These are phyloP conservation scores for Erodium maritimum DNA, from an alignment of 345 rosid species.

Conservation along the genomic window DNA sequence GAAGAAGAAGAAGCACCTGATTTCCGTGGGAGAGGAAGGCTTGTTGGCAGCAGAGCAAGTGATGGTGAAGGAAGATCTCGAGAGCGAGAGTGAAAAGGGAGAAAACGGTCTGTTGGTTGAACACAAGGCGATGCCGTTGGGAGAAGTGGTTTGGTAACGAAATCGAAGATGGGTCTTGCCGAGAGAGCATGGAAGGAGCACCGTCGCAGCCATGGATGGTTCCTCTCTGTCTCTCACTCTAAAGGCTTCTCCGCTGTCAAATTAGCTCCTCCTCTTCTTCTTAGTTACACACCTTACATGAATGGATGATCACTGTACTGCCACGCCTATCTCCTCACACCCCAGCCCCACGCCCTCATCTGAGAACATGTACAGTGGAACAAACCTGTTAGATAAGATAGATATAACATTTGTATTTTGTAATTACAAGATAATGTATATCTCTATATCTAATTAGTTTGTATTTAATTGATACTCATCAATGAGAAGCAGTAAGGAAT, in stretches of 20 bases:
- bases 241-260: too few relatives aligned
- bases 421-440: too few relatives aligned
- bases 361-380: too few relatives aligned
- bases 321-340: slow-evolving; percentile 31
- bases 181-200: slow-evolving; percentile 3
- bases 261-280: not conserved
- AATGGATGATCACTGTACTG: slow-evolving; percentile 23
- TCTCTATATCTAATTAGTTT: too few relatives aligned
- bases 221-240: too few relatives aligned
- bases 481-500: too few relatives aligned
- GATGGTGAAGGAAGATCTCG: slow-evolving; percentile 12
- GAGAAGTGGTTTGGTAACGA: slow-evolving; percentile 8
- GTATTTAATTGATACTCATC: too few relatives aligned
- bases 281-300: not conserved
- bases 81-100: slow-evolving; percentile 1
- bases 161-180: slow-evolving; percentile 5
- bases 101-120: slow-evolving; percentile 2
- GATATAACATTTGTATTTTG: too few relatives aligned
- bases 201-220: slow-evolving; percentile 7
- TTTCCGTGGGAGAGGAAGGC: slow-evolving; percentile 30
- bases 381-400: too few relatives aligned
- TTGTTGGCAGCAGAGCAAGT: slow-evolving; percentile 47
- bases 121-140: slow-evolving; percentile 7
- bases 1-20: slow-evolving; percentile 30
- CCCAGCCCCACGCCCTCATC: too few relatives aligned